These are phyloP conservation scores for Sclerotinia trifoliorum DNA, from an alignment of 2,329 filamentous ascomycete genomes.

Conservation along the genomic window DNA sequence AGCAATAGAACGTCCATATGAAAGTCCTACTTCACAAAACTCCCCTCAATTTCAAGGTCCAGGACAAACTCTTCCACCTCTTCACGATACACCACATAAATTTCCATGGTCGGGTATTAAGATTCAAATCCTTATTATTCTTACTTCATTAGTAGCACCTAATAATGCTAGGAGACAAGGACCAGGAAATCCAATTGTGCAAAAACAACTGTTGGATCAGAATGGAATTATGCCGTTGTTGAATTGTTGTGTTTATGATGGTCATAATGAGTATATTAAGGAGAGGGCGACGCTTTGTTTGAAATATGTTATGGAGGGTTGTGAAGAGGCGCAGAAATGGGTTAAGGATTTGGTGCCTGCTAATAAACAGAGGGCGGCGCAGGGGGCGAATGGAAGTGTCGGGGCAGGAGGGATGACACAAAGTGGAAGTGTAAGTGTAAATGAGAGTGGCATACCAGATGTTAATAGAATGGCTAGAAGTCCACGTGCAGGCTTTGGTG, in stretches of 20 bases:
- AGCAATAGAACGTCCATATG: conserved; percentile 66
- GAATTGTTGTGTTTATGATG: conserved; percentile 87
- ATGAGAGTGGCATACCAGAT: no score
- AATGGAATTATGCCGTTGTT: conserved; percentile 85
- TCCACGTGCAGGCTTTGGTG: no score
- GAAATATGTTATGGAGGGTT: conserved; percentile 78
- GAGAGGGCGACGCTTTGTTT: conserved; percentile 86
- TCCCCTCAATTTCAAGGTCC: conserved; percentile 37
- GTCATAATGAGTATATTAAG: conserved; percentile 90
- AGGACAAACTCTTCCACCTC: conserved; percentile 44
- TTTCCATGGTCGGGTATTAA: conserved; percentile 76
- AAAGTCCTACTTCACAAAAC: conserved; percentile 38
- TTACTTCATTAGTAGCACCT: conserved; percentile 86
- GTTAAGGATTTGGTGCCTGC: conserved; percentile 54
- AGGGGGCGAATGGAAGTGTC: neutral
- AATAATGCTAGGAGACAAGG: conserved; percentile 59
- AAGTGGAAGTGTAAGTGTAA: neutral
- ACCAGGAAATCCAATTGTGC: conserved; percentile 70
- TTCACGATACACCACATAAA: conserved; percentile 64
- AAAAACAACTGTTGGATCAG: conserved; percentile 81
- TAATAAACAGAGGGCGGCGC: conserved; percentile 18
- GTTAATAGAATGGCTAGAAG: no score
- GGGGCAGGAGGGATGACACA: neutral
- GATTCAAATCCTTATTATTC: conserved; percentile 85
- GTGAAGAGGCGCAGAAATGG: conserved; percentile 69